Conservation (phyloP, 1,284 basidiomycete species). For the Porodaedalea pini region DNA sequence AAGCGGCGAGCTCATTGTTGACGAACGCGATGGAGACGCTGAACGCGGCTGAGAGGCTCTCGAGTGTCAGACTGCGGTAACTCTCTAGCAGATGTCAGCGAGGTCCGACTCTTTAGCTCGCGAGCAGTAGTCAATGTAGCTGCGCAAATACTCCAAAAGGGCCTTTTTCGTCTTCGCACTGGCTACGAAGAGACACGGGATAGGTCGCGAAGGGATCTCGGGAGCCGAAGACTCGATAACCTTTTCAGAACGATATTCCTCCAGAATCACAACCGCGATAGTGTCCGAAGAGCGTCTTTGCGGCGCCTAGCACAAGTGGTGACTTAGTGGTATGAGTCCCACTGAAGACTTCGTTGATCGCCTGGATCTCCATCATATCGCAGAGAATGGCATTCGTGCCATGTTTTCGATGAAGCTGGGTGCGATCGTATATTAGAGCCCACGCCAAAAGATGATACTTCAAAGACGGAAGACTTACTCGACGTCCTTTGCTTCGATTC, state of each 20-base stretch:
- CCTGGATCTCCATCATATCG: constrained; percentile 36
- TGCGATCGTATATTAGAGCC: not conserved
- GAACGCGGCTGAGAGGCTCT: too few species aligned
- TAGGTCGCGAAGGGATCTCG: not conserved
- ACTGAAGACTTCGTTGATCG: constrained; percentile 35
- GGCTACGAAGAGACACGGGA: constrained; percentile 30
- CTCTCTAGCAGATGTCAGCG: constrained; percentile 34
- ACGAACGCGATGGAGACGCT: too few species aligned
- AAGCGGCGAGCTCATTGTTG: too few species aligned
- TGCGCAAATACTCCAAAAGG: constrained; percentile 29
- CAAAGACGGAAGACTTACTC: constrained; percentile 29
- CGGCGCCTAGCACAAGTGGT: constrained; percentile 34
- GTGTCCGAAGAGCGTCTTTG: constrained; percentile 36
- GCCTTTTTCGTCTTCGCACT: constrained; percentile 34
- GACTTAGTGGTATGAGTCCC: constrained; percentile 28
- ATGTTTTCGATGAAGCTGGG: constrained; percentile 36
- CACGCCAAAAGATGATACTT: not conserved
- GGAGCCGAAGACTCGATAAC: not conserved
- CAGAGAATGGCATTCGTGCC: constrained; percentile 37
- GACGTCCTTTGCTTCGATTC: constrained; percentile 30
- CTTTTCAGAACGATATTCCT: constrained; percentile 24
- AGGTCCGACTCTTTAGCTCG: constrained; percentile 27
- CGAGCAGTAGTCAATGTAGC: constrained; percentile 32
- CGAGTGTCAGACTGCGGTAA: too few species aligned
- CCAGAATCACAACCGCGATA: constrained; percentile 33